These are phyloP conservation scores for Colletotrichum sp. DNA, from an alignment of 2,329 filamentous ascomycete species.

Conservation along the genomic window DNA sequence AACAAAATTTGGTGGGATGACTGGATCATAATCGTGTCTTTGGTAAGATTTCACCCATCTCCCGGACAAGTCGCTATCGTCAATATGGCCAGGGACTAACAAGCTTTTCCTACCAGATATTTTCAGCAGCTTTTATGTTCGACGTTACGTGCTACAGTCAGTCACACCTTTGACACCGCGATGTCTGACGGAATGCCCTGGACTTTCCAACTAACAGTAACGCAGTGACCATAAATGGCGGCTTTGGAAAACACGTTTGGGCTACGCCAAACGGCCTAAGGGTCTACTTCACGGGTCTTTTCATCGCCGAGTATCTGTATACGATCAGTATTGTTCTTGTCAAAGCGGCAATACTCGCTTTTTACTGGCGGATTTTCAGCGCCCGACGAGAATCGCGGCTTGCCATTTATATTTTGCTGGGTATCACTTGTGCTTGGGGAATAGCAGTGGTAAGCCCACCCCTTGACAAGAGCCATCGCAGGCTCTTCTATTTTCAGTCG, in stretches of 20 bases:
- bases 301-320: conserved; percentile 26
- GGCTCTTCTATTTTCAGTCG: accelerated
- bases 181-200: not conserved
- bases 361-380: conserved; percentile 30
- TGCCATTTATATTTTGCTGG: conserved; percentile 22
- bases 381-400: conserved; percentile 23
- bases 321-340: conserved; percentile 22
- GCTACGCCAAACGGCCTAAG: conserved; percentile 24
- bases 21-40: conserved; percentile 26
- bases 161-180: not conserved
- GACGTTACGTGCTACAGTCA: conserved; percentile 22
- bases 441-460: conserved; percentile 21
- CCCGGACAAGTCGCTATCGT: not conserved
- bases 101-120: not conserved
- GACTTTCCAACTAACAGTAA: not conserved
- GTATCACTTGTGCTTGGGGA: conserved; percentile 23
- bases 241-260: conserved; percentile 28
- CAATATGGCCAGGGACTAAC: not conserved
- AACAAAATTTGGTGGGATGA: conserved; percentile 28
- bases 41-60: conserved; percentile 18
- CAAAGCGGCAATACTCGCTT: conserved; percentile 28
- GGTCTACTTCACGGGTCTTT: conserved; percentile 18
- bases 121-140: conserved; percentile 18
- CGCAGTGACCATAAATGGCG: conserved; percentile 24
- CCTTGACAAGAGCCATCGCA: not conserved